These are phyloP conservation scores for Cronartium quercuum DNA, from an alignment of 1,284 basidiomycete species.

Conservation along the genomic window DNA sequence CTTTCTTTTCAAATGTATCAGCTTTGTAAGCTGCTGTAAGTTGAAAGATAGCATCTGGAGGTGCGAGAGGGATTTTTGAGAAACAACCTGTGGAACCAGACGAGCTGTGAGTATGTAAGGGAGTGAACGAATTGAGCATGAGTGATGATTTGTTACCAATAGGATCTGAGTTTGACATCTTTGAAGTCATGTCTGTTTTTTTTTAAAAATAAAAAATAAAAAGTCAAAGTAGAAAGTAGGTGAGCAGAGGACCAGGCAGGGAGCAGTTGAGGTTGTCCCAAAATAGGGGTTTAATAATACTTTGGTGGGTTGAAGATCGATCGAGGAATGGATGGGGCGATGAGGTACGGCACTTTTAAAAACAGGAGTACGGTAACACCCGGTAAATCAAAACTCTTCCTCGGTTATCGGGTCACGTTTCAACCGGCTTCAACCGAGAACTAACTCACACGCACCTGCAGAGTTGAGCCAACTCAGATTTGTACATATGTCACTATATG, in stretches of 20 bases:
- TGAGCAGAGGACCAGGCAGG: slow-evolving; percentile 30
- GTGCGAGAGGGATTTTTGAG: slow-evolving; percentile 20
- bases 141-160: background rate
- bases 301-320: background rate
- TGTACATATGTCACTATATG: too few species aligned
- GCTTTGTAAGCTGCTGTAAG: slow-evolving; percentile 80
- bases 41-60: slow-evolving; percentile 71
- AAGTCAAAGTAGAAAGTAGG: too few species aligned
- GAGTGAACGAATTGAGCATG: background rate
- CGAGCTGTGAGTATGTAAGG: background rate
- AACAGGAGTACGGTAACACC: too few species aligned
- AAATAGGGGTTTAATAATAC: slow-evolving; percentile 36
- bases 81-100: slow-evolving; percentile 1
- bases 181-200: background rate
- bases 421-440: too few species aligned
- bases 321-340: too few species aligned
- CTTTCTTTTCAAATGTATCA: slow-evolving; percentile 70
- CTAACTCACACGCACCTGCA: too few species aligned
- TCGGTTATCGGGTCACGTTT: too few species aligned
- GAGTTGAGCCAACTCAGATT: too few species aligned
- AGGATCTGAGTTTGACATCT: background rate
- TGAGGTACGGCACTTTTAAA: too few species aligned
- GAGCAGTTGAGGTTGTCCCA: slow-evolving; percentile 14
- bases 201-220: too few species aligned
- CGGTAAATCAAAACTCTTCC: too few species aligned